phyloP scores from a whole-genome alignment of 805 yeast genomes.

The Wickerhamiella galacta region DNA sequence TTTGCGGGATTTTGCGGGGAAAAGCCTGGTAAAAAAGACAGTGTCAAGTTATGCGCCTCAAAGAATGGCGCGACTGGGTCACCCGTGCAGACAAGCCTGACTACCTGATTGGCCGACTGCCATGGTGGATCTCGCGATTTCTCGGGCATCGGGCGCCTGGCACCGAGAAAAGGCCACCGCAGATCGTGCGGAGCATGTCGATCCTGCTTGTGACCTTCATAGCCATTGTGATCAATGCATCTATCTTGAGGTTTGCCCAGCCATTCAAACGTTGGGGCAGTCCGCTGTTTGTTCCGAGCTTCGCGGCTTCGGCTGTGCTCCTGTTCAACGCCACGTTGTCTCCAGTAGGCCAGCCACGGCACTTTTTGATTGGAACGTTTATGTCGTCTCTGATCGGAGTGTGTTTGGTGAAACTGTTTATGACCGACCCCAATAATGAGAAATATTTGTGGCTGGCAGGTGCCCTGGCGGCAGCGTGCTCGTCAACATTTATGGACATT shows the following conservation, averaged over 20 bases:
- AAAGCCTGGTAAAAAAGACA: too few relatives aligned
- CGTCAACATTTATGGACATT: constrained; percentile 38
- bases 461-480: constrained; percentile 37
- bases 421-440: constrained; percentile 26
- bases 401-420: constrained; percentile 37
- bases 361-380: constrained; percentile 39
- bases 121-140: too few relatives aligned
- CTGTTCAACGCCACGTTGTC: constrained; percentile 37
- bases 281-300: constrained; percentile 19
- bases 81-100: too few relatives aligned
- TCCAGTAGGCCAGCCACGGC: constrained; percentile 52
- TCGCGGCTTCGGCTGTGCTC: constrained; percentile 47
- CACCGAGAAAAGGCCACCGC: too few relatives aligned
- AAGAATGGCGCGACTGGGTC: too few relatives aligned
- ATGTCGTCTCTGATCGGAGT: constrained; percentile 37
- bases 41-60: too few relatives aligned
- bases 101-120: too few relatives aligned
- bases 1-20: too few relatives aligned
- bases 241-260: constrained; percentile 15
- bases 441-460: constrained; percentile 41
- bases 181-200: not conserved
- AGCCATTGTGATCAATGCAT: constrained; percentile 16
- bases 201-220: constrained; percentile 17
- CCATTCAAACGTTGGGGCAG: constrained; percentile 14
- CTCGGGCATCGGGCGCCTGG: too few relatives aligned